Conservation (phyloP, 495 filamentous ascomycete species). For the Aspergillus avenaceus region DNA sequence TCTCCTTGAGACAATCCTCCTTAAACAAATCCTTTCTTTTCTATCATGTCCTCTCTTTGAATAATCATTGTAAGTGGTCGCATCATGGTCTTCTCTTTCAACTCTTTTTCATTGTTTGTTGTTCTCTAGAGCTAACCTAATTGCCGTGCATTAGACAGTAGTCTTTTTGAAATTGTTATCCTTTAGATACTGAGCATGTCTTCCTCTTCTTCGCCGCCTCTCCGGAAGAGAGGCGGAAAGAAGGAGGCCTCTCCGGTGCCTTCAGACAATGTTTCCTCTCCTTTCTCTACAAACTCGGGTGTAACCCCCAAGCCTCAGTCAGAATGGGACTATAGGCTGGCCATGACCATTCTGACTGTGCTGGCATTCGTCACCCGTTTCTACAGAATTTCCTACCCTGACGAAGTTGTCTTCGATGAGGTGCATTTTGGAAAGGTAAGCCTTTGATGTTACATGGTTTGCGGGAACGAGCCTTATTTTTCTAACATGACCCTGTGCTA, state of each 20-base stretch:
- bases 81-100: not conserved
- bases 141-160: conserved; percentile 20
- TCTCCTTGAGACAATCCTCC: not conserved
- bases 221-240: conserved; percentile 50
- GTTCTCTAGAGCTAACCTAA: not conserved
- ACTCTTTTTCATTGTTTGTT: not conserved
- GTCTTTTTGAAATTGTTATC: conserved; percentile 31
- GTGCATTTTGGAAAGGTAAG: conserved; percentile 98
- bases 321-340: conserved; percentile 85
- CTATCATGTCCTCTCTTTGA: conserved; percentile 17
- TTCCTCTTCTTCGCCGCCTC: conserved; percentile 35
- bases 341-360: conserved; percentile 68
- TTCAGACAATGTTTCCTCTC: conserved; percentile 24
- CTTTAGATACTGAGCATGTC: conserved; percentile 29
- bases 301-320: conserved; percentile 33
- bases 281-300: conserved; percentile 10
- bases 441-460: conserved; percentile 6
- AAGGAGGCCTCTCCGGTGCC: conserved; percentile 34
- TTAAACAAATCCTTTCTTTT: not conserved
- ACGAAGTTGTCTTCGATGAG: conserved; percentile 98
- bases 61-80: not conserved
- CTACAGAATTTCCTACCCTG: conserved; percentile 89
- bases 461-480: not conserved
- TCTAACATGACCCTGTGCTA: conserved; percentile 13
- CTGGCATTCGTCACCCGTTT: conserved; percentile 90